phyloP scores from a whole-genome alignment of 495 filamentous ascomycete species.

The Saxophila tyrrhenica region DNA sequence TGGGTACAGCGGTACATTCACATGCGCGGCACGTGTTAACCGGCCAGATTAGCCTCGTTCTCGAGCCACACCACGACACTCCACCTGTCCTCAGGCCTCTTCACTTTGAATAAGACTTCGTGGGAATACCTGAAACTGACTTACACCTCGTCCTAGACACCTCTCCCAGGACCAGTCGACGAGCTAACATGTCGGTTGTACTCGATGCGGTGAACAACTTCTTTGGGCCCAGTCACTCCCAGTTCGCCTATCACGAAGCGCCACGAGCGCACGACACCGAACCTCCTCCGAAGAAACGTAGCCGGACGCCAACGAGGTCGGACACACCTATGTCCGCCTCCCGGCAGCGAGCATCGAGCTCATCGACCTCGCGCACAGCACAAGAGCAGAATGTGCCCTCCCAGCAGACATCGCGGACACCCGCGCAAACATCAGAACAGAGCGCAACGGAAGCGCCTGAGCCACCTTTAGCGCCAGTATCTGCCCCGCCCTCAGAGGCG shows the following conservation, averaged over 20 bases:
- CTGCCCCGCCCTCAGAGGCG: not conserved
- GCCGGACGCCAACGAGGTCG: constrained; percentile 8
- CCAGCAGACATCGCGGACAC: not conserved
- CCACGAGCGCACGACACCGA: constrained; percentile 8
- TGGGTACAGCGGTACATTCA: not conserved
- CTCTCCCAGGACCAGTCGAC: not conserved
- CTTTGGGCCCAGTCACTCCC: constrained; percentile 21
- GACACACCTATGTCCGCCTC: constrained; percentile 18
- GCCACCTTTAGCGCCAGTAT: constrained; percentile 3
- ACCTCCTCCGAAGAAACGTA: constrained; percentile 9
- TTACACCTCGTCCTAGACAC: not conserved
- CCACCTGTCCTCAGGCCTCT: too few species aligned
- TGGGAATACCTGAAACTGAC: not conserved
- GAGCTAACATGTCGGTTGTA: constrained; percentile 36
- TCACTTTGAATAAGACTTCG: too few species aligned
- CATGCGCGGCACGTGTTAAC: not conserved
- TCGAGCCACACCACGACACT: not conserved
- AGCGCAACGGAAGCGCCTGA: not conserved
- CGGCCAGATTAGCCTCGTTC: not conserved
- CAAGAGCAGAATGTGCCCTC: constrained; percentile 6
- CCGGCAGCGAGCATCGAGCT: constrained; percentile 17
- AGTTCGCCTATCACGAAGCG: constrained; percentile 14
- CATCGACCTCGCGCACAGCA: constrained; percentile 6
- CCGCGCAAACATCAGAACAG: not conserved
- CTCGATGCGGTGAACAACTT: constrained; percentile 39